These are phyloP conservation scores for Sugiyamaella floridensis DNA, from an alignment of 805 yeast species.

Conservation along the genomic window DNA sequence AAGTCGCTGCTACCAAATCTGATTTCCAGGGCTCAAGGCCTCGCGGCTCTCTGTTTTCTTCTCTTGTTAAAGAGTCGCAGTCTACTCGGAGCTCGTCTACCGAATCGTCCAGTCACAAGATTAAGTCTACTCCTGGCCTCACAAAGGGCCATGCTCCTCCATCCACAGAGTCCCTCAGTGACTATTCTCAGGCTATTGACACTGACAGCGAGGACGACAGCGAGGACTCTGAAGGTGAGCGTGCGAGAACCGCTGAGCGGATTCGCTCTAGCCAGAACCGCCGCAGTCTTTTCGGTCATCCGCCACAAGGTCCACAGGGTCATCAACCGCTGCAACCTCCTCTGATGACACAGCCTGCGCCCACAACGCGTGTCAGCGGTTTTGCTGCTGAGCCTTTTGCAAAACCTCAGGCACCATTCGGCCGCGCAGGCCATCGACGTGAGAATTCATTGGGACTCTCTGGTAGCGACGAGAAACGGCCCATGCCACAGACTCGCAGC, in stretches of 20 bases:
- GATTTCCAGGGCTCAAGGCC: not conserved
- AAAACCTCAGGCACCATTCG: not conserved
- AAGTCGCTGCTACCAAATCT: not conserved
- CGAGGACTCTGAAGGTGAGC: not conserved
- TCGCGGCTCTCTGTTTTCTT: not conserved
- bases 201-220: not conserved
- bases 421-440: not conserved
- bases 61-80: not conserved
- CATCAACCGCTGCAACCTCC: not conserved
- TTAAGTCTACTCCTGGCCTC: not conserved
- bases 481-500: not conserved
- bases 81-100: not conserved
- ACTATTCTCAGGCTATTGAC: conserved; percentile 1
- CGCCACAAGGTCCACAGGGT: not conserved
- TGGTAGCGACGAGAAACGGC: not conserved
- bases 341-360: too few relatives aligned
- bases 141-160: not conserved
- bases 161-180: not conserved
- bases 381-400: not conserved
- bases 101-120: not conserved
- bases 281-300: not conserved
- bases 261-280: not conserved
- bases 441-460: not conserved
- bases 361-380: too few relatives aligned
- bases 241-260: not conserved